Percentiles rank a stretch among this genome's conserved stretches.
These are phyloP conservation scores for Solanum pimpinellifolium DNA, from an alignment of 257 asterid species.

Conservation along the genomic window DNA sequence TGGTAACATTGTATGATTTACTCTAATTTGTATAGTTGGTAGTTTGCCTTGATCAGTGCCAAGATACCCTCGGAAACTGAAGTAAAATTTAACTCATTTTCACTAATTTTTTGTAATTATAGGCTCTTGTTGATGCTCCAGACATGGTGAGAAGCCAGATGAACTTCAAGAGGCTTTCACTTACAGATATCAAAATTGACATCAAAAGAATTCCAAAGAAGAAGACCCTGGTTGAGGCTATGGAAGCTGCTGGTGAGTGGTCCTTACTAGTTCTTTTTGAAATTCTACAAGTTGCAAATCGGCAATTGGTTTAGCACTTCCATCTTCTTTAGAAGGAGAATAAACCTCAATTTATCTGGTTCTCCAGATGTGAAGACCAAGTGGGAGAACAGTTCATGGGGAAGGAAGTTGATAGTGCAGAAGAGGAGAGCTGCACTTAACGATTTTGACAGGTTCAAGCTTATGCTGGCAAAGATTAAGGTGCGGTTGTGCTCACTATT, in stretches of 20 bases:
- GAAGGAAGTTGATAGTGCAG: slow-evolving; percentile 88
- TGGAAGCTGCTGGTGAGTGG: slow-evolving; percentile 86
- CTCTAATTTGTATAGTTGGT: not conserved
- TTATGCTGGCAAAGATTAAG: slow-evolving; percentile 90
- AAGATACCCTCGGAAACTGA: not conserved
- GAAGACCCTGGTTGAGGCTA: slow-evolving; percentile 78
- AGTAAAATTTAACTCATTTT: not conserved
- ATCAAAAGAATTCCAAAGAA: slow-evolving; percentile 77
- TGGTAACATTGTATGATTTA: not conserved
- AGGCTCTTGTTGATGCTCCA: slow-evolving; percentile 94
- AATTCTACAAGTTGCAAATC: not conserved
- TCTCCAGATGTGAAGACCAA: slow-evolving; percentile 71
- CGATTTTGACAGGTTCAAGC: slow-evolving; percentile 81
- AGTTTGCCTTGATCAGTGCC: not conserved
- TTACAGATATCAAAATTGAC: slow-evolving; percentile 79
- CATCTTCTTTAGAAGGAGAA: not conserved
- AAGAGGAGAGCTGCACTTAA: slow-evolving; percentile 70
- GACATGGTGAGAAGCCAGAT: slow-evolving; percentile 91
- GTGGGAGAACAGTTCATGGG: slow-evolving; percentile 96
- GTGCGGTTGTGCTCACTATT: slow-evolving; percentile 6
- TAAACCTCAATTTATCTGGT: not conserved
- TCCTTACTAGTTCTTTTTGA: not conserved
- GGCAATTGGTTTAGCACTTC: not conserved
- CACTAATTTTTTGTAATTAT: not conserved
- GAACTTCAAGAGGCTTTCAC: slow-evolving; percentile 87